These are phyloP conservation scores for Viola pubescens DNA, from an alignment of 441 rosid species.

Conservation along the genomic window DNA sequence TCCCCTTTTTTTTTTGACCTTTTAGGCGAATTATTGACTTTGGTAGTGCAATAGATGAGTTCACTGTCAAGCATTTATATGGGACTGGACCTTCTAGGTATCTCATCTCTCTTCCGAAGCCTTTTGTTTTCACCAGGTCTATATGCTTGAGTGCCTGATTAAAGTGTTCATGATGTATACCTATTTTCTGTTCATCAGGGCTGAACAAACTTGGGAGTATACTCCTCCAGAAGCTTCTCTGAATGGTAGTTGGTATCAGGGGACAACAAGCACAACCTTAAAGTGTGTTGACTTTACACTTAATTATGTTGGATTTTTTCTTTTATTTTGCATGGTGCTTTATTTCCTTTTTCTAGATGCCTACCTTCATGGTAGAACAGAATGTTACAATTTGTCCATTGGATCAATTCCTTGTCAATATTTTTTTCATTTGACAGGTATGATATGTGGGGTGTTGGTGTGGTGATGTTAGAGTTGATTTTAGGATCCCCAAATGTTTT, in stretches of 20 bases:
- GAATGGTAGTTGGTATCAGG: constrained; percentile 80
- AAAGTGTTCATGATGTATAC: constrained; percentile 10
- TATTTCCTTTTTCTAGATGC: background rate
- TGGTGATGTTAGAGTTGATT: constrained; percentile 83
- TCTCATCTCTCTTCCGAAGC: constrained; percentile 18
- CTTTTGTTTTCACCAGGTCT: constrained; percentile 8
- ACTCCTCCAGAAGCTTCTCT: constrained; percentile 88
- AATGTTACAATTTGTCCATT: constrained; percentile 5
- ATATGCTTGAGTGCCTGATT: constrained; percentile 11
- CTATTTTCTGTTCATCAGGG: constrained; percentile 38
- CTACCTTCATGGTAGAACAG: constrained; percentile 4
- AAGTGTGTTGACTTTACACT: constrained; percentile 44
- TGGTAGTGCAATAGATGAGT: constrained; percentile 91
- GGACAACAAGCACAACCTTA: constrained; percentile 37
- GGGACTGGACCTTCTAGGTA: constrained; percentile 96
- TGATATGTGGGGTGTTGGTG: constrained; percentile 99
- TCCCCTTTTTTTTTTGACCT: constrained; percentile 18
- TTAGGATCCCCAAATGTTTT: constrained; percentile 91
- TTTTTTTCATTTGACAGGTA: constrained; percentile 38
- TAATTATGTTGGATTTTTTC: constrained; percentile 7
- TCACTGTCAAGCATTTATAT: constrained; percentile 73
- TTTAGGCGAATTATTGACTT: constrained; percentile 94
- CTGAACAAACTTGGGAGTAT: constrained; percentile 90
- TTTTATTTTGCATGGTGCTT: constrained; percentile 9
- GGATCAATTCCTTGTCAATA: constrained; percentile 7